Evolutionary conservation across 192 early-diverging fungal species (phyloP).

Genomic region (Backusella parvicylindrica): DNA sequence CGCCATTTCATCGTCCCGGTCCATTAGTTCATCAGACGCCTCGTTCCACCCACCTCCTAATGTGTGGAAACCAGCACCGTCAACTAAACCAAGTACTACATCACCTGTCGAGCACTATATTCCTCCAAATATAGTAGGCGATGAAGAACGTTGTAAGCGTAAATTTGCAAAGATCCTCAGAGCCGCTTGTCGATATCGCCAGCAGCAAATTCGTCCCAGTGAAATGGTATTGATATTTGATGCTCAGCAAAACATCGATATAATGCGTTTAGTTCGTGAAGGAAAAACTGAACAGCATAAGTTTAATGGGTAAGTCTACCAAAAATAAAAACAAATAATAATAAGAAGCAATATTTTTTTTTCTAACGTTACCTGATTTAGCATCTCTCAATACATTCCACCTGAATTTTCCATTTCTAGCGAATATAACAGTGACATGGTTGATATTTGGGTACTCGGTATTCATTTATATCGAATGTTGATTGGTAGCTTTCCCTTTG

Average conservation of each 20-base stretch:
- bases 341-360: neutral
- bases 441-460: conserved; percentile 90
- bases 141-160: conserved; percentile 23
- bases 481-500: conserved; percentile 46
- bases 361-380: conserved; percentile 4
- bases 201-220: conserved; percentile 9
- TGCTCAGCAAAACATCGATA: conserved; percentile 21
- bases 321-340: neutral
- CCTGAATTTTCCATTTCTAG: conserved; percentile 16
- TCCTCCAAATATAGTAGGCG: neutral
- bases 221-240: conserved; percentile 30
- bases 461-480: conserved; percentile 83
- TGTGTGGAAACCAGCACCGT: neutral
- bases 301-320: conserved; percentile 22
- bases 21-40: neutral
- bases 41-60: neutral
- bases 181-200: conserved; percentile 17
- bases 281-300: conserved; percentile 12
- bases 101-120: neutral
- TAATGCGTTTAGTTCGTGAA: conserved; percentile 2
- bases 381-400: conserved; percentile 23
- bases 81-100: neutral
- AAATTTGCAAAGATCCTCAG: conserved; percentile 31
- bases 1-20: neutral
- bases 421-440: conserved; percentile 8